Conservation (phyloP, 441 rosid genomes). For the Pelargonium hybrid region DNA sequence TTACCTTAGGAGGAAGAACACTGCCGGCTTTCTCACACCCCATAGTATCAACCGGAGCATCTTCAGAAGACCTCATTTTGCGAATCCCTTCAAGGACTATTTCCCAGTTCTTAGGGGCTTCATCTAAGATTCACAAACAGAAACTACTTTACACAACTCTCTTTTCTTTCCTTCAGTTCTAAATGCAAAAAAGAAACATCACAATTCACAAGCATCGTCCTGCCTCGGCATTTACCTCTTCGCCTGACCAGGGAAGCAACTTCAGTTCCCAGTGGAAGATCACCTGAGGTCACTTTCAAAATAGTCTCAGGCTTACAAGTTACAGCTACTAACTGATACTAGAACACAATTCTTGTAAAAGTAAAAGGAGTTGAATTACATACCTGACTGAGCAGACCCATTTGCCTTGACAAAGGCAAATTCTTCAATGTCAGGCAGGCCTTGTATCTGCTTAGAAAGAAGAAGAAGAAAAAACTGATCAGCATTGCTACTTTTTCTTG, state of each 20-base stretch:
- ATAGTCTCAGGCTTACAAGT: neutral
- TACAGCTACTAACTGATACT: neutral
- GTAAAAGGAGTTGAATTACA: constrained; percentile 21
- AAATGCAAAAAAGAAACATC: constrained; percentile 1
- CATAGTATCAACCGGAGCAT: constrained; percentile 63
- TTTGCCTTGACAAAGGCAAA: constrained; percentile 43
- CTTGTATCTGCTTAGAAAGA: constrained; percentile 29
- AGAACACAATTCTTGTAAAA: constrained; percentile 1
- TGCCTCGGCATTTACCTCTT: constrained; percentile 29
- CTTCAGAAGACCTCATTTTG: constrained; percentile 59
- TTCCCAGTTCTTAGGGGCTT: constrained; percentile 67
- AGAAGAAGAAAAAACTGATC: neutral
- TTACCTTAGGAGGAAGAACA: constrained; percentile 82
- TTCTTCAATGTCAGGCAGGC: constrained; percentile 67
- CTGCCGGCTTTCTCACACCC: constrained; percentile 87
- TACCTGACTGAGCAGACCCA: constrained; percentile 33
- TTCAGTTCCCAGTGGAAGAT: constrained; percentile 19
- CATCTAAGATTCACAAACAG: constrained; percentile 26
- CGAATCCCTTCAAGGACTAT: constrained; percentile 67
- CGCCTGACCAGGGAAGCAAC: constrained; percentile 21
- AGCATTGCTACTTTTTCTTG: neutral
- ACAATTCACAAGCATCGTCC: neutral
- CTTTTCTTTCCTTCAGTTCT: constrained; percentile 2
- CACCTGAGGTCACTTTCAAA: constrained; percentile 19
- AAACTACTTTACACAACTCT: neutral